phyloP scores from a whole-genome alignment of 306 rosid species.

The Oxytropis ochrocephala region DNA sequence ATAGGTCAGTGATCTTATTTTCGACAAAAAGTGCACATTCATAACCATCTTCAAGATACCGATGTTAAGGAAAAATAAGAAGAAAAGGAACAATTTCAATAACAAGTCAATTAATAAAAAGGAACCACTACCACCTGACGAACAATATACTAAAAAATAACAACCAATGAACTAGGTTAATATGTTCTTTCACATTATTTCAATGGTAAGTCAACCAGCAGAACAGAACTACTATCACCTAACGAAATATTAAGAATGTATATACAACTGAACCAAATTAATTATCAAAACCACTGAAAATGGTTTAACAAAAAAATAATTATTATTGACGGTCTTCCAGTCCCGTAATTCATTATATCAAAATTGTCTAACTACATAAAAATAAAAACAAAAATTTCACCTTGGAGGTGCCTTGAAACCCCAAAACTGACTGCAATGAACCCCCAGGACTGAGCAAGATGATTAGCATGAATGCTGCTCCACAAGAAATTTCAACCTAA shows the following conservation, averaged over 20 bases:
- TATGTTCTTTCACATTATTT: conserved; percentile 17
- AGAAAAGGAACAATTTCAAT: not conserved
- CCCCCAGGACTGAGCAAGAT: conserved; percentile 38
- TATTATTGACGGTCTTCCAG: conserved; percentile 22
- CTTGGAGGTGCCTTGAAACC: conserved; percentile 34
- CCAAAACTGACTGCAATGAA: conserved; percentile 27
- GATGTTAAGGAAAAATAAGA: not conserved
- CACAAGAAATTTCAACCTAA: not conserved
- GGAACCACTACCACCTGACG: not conserved
- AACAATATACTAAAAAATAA: conserved; percentile 27
- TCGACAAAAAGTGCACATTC: not conserved
- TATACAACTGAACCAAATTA: conserved; percentile 54
- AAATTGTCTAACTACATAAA: conserved; percentile 43
- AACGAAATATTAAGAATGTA: conserved; percentile 30
- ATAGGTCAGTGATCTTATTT: not conserved
- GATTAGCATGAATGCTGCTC: conserved; percentile 8
- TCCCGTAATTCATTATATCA: conserved; percentile 38
- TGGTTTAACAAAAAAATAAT: conserved; percentile 17
- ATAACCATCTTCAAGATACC: not conserved
- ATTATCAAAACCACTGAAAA: conserved; percentile 39
- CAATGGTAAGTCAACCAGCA: conserved; percentile 17
- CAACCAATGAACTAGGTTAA: conserved; percentile 14
- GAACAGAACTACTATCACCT: not conserved
- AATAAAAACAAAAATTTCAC: conserved; percentile 44
- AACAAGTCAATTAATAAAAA: conserved; percentile 12